These are phyloP conservation scores for Cyberlindnera bimundalis DNA, from an alignment of 805 yeast genomes.

Conservation along the genomic window DNA sequence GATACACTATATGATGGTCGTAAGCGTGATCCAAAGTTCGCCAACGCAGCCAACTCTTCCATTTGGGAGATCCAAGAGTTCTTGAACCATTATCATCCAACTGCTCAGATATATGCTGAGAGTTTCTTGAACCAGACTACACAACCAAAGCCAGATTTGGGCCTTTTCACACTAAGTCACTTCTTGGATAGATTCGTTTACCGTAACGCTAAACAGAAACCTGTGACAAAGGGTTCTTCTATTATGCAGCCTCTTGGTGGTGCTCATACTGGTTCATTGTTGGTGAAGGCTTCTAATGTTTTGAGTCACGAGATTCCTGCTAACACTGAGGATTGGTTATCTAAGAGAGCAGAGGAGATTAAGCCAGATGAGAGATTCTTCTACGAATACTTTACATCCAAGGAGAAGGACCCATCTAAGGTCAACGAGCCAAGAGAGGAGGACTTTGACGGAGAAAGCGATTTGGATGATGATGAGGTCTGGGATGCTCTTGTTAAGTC, in stretches of 20 bases:
- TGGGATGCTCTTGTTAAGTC: constrained; percentile 79
- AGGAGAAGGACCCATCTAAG: constrained; percentile 40
- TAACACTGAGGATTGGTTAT: constrained; percentile 82
- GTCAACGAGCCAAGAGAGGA: constrained; percentile 31
- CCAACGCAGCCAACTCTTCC: constrained; percentile 79
- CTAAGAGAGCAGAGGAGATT: constrained; percentile 56
- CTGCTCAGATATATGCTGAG: constrained; percentile 76
- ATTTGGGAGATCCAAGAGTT: constrained; percentile 85
- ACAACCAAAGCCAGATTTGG: constrained; percentile 80
- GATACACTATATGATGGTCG: constrained; percentile 63
- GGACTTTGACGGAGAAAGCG: constrained; percentile 41
- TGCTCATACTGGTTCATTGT: constrained; percentile 62
- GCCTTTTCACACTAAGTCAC: constrained; percentile 80
- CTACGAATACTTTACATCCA: constrained; percentile 74
- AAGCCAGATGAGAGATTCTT: constrained; percentile 88
- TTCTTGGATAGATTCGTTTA: constrained; percentile 95
- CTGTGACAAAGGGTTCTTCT: constrained; percentile 75
- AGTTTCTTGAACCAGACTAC: constrained; percentile 46
- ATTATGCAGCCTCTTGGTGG: constrained; percentile 98
- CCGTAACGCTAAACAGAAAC: constrained; percentile 81
- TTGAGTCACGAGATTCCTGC: constrained; percentile 56
- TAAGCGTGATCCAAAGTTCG: constrained; percentile 88
- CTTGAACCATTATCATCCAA: constrained; percentile 85
- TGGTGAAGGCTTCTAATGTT: constrained; percentile 60
- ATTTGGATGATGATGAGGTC: constrained; percentile 64